Conservation (phyloP, 306 rosid species). For the Nissolia schottii region DNA sequence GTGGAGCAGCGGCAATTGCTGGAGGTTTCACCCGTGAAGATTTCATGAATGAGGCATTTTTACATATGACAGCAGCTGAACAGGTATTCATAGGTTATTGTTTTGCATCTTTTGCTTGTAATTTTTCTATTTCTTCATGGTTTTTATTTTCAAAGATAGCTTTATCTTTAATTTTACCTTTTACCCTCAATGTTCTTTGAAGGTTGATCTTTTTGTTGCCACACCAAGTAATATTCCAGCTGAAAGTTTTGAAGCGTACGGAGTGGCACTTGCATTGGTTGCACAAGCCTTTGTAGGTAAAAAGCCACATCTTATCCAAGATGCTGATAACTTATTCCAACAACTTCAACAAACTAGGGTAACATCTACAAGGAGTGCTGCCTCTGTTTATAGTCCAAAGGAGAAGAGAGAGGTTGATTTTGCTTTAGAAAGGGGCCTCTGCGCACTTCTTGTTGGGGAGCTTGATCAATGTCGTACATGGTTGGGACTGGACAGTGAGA, state of each 20-base stretch:
- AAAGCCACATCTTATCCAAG: slow-evolving; percentile 86
- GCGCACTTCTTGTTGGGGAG: slow-evolving; percentile 94
- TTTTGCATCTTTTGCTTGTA: slow-evolving; percentile 6
- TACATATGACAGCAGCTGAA: slow-evolving; percentile 87
- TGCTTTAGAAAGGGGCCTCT: slow-evolving; percentile 90
- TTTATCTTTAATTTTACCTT: not conserved
- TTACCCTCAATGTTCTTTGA: slow-evolving; percentile 9
- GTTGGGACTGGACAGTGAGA: slow-evolving; percentile 78
- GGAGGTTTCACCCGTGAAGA: slow-evolving; percentile 92
- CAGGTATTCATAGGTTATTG: slow-evolving; percentile 48
- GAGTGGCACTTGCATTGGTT: slow-evolving; percentile 96
- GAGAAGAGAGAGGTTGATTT: slow-evolving; percentile 79
- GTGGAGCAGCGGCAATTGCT: slow-evolving; percentile 93
- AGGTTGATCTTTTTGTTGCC: slow-evolving; percentile 93
- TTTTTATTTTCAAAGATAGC: not conserved
- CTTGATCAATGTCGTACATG: slow-evolving; percentile 76
- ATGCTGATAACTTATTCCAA: slow-evolving; percentile 85
- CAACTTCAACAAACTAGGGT: slow-evolving; percentile 89
- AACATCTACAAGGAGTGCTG: slow-evolving; percentile 43
- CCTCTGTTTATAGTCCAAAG: slow-evolving; percentile 42
- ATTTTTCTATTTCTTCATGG: not conserved
- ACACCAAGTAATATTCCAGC: slow-evolving; percentile 95
- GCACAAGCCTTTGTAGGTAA: slow-evolving; percentile 83
- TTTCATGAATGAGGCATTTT: slow-evolving; percentile 79
- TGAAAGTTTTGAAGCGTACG: slow-evolving; percentile 94